phyloP scores from a whole-genome alignment of 768 basidiomycete genomes.

The Brasilioporus rufonigricans region DNA sequence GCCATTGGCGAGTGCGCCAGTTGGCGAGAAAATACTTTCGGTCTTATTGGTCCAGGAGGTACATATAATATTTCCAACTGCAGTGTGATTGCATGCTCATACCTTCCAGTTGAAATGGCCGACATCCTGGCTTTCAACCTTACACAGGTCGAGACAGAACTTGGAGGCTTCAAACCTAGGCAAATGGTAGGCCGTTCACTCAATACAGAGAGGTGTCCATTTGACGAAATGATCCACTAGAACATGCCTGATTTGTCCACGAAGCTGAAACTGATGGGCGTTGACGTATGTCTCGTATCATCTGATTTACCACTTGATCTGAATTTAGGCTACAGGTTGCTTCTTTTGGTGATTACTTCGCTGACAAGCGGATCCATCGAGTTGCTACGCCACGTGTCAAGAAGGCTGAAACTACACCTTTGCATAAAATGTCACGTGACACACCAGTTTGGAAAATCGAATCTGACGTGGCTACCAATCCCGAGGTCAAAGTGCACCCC shows the following conservation, averaged over 20 bases:
- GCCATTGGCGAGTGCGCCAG: slow-evolving; percentile 77
- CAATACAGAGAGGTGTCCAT: background rate
- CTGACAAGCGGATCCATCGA: slow-evolving; percentile 42
- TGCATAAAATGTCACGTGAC: background rate
- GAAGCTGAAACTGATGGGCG: slow-evolving; percentile 59
- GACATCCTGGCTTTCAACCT: slow-evolving; percentile 73
- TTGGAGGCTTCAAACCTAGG: slow-evolving; percentile 40
- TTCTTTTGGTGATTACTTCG: slow-evolving; percentile 72
- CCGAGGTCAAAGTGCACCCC: background rate
- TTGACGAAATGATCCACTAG: slow-evolving; percentile 17
- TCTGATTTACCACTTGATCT: background rate
- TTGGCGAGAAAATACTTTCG: slow-evolving; percentile 68
- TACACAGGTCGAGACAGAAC: slow-evolving; percentile 46
- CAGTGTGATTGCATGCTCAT: background rate
- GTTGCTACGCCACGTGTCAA: background rate
- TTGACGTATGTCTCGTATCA: slow-evolving; percentile 39
- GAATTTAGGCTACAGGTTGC: slow-evolving; percentile 41
- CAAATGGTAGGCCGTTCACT: slow-evolving; percentile 37
- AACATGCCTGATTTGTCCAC: slow-evolving; percentile 68
- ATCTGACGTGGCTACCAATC: slow-evolving; percentile 22
- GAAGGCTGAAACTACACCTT: background rate
- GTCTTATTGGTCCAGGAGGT: slow-evolving; percentile 72
- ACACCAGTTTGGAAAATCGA: background rate
- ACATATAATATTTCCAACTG: background rate
- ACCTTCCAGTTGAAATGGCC: slow-evolving; percentile 58